Conservation (phyloP, 2,329 filamentous ascomycete species). For the Orbilia quercus region DNA sequence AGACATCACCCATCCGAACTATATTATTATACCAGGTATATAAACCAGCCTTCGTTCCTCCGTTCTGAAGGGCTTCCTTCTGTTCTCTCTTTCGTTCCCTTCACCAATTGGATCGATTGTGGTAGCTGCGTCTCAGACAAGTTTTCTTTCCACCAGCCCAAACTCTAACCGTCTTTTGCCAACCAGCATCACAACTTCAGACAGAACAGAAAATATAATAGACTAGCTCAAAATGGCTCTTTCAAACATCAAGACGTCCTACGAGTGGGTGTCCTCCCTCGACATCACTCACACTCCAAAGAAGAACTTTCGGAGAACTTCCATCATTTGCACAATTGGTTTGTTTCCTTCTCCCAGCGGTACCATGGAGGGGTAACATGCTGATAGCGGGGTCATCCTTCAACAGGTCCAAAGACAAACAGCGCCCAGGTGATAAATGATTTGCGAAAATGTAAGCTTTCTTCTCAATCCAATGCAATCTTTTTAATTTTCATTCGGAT, state of each 20-base stretch:
- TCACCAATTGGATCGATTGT: neutral
- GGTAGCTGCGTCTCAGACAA: no score
- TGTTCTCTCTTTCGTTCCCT: neutral
- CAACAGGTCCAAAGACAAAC: constrained; percentile 90
- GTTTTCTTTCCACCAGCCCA: neutral
- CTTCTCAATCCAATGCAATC: neutral
- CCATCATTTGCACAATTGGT: constrained; percentile 98
- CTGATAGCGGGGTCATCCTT: constrained; percentile 35
- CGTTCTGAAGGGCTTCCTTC: constrained; percentile 11
- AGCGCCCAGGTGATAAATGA: constrained; percentile 95
- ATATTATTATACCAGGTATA: no score
- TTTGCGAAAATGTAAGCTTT: constrained; percentile 74
- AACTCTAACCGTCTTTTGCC: constrained; percentile 35
- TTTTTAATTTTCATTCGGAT: neutral
- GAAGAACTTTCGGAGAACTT: constrained; percentile 93
- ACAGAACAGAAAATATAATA: neutral
- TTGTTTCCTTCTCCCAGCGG: constrained; percentile 59
- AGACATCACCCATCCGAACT: no score
- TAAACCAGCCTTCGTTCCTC: constrained; percentile 43
- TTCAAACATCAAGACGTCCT: constrained; percentile 58
- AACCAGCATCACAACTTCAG: neutral
- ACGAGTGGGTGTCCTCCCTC: constrained; percentile 77
- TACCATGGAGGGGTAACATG: constrained; percentile 33
- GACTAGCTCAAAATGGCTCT: constrained; percentile 40
- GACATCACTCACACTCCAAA: constrained; percentile 88